Base-by-base conservation (phyloP, 345 rosid genomes). In the Psidium guajava region DNA sequence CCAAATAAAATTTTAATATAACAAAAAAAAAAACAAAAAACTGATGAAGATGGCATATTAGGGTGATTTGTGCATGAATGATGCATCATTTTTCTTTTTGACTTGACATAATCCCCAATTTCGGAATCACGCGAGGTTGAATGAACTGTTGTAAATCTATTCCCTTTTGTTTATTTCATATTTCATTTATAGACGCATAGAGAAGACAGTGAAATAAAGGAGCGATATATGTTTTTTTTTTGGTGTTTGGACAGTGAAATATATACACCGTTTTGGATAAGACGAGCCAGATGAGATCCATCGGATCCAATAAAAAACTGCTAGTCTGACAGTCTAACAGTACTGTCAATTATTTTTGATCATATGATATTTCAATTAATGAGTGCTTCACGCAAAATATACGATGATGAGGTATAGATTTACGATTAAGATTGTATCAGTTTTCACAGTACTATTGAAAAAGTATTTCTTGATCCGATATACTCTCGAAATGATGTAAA, bases 381-480 rank as follows among this genome's bases (percentile, higher is more conserved):
- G 51, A 49, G 51, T 49, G 12, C 2, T 49, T 49, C 2, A 49
- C 10, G 51, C 3, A 49, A 49, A 49, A 49, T 1, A 49, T 3
- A 2, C 9, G 10, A 9, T 9, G 51, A 49, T 49, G 12, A 49
- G 1, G 2, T 9, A 11, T 49, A 1, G 2, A 49, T 49, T 10
- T 49, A 49, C 12, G 0, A 3, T 9, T 49, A 11, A 47, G 11
- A 47, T 47, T 47, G 50, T 9, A 47, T 2, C 50, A 8, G 8
- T 8, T 10, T 9, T 8, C 2, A 47, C 11, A 8, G 1, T 8
- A 40, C 50, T 47, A 10, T 9, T 2, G 2, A 2, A 2, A 8
- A 47, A 47, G 10, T 2, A 8, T 47, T 47, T 8, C 11, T 2
- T 12, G 51, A 50, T 50, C 52, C 52, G 0, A 50, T 50, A 50